Base-by-base conservation (phyloP, 2,329 filamentous ascomycete genomes). In the Pseudopithomyces maydicus region DNA sequence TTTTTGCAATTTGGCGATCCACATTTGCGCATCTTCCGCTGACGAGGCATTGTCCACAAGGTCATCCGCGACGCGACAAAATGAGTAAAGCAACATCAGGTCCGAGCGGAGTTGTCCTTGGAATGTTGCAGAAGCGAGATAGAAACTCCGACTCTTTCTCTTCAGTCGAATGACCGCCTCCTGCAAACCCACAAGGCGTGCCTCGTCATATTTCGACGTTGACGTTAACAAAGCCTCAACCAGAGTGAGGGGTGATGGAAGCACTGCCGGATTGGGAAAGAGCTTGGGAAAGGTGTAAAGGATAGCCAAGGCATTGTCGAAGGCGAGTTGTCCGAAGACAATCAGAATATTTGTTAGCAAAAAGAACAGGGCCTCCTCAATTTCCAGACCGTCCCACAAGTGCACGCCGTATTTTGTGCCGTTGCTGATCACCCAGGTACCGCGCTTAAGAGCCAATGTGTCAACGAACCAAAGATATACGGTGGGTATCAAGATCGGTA, bases 351-450 rank as follows among this genome's bases (percentile, higher is more conserved):
- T 92, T 1, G 88, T 91, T 3, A 84, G 74, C 3, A 91, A 77
- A 73, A 92, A 92, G 78, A 92, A 92, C 7, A 89, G 63, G 0
- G 88, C 89, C 70, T 92, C 90, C 75, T 92, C 90, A 19, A 91
- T 80, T 49, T 92, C 90, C 29, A 92, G 74, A 6, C 82, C 82
- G 1, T 84, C 82, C 82, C 87, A 91, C 0, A 91, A 62, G 46
- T 86, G 80, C 38, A 84, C 67, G 0, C 83, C 85, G 11, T 89
- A 80, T 66, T 91, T 91, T 0, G 89, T 92, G 0, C 84, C 86
- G 4, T 80, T 77, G 58, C 85, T 84, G 48, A 92, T 91, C 1
- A 85, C 82, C 90, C 89, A 92, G 0, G 88, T 91, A 7, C 90
- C 89, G 36, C 87, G 78, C 39, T 82, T 82, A 49, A 92, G 70